Evolutionary conservation across 768 basidiomycete genomes (phyloP).

Genomic region (Termitomyces sp.): DNA sequence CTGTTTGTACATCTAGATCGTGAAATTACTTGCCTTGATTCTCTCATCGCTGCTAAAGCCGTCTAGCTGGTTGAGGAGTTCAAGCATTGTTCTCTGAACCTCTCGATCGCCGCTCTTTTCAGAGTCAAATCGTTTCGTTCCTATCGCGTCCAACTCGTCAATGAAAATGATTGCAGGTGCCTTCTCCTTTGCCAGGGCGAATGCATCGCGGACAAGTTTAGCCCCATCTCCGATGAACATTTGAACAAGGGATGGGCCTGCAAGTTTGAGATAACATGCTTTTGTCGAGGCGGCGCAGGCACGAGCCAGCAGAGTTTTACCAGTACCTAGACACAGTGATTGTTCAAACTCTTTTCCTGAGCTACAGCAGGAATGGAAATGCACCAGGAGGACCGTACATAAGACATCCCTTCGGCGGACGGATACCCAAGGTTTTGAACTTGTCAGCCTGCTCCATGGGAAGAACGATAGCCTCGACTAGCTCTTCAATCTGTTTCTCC

Average conservation of each 20-base stretch:
- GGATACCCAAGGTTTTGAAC: slow-evolving; percentile 98
- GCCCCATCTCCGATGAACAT: slow-evolving; percentile 99
- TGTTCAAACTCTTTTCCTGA: slow-evolving; percentile 1
- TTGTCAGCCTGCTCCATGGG: slow-evolving; percentile 99
- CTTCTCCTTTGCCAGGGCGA: slow-evolving; percentile 97
- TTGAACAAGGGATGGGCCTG: slow-evolving; percentile 95
- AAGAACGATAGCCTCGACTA: slow-evolving; percentile 95
- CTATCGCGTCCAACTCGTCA: slow-evolving; percentile 97
- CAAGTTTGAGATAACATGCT: slow-evolving; percentile 96
- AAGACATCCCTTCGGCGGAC: slow-evolving; percentile 93
- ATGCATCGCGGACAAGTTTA: slow-evolving; percentile 96
- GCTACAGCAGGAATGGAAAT: slow-evolving; percentile 15
- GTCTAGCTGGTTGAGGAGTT: slow-evolving; percentile 95
- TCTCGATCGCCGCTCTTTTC: slow-evolving; percentile 99
- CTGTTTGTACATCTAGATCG: slow-evolving; percentile 1
- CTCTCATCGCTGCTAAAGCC: slow-evolving; percentile 96
- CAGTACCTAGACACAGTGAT: slow-evolving; percentile 53
- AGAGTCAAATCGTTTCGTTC: slow-evolving; percentile 97
- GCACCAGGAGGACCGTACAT: slow-evolving; percentile 98
- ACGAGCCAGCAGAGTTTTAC: slow-evolving; percentile 95
- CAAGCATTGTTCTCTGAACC: slow-evolving; percentile 99
- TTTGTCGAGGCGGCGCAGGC: slow-evolving; percentile 98
- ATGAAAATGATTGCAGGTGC: slow-evolving; percentile 99
- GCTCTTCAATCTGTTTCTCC: slow-evolving; percentile 98
- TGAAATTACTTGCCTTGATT: slow-evolving; percentile 69